Conservation (phyloP, 2,329 filamentous ascomycete genomes). For the Colletotrichum orchidophilum region DNA sequence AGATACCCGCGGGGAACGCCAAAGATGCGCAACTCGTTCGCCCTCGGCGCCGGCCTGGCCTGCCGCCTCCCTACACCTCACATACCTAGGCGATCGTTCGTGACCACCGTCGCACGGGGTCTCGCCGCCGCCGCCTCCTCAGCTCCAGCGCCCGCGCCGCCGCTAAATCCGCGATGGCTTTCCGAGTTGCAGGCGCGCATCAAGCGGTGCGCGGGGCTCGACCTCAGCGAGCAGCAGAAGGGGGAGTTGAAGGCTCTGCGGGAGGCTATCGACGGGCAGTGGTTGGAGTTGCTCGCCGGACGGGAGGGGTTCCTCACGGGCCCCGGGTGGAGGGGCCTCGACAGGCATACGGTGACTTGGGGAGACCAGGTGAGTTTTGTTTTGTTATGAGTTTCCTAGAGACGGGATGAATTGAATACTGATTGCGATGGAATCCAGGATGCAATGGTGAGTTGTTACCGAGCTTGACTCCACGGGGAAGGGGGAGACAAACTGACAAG, state of each 20-base stretch:
- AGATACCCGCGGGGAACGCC: not conserved
- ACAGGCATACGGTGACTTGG: constrained; percentile 77
- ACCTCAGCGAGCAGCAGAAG: not conserved
- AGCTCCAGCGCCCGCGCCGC: not conserved
- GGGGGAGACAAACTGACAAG: constrained; percentile 15
- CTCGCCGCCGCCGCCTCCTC: not conserved
- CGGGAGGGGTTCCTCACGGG: constrained; percentile 79
- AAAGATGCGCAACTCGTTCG: not conserved
- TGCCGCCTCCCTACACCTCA: not conserved
- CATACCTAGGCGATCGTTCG: constrained; percentile 3
- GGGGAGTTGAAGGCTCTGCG: constrained; percentile 14
- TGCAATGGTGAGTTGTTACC: constrained; percentile 24
- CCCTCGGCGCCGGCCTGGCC: constrained; percentile 4
- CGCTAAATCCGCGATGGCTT: constrained; percentile 40
- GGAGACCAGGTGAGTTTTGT: constrained; percentile 78
- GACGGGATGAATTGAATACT: not conserved
- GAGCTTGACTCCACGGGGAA: not conserved
- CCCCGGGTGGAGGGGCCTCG: constrained; percentile 65
- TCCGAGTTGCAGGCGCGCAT: constrained; percentile 39
- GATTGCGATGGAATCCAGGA: constrained; percentile 10
- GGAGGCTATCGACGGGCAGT: constrained; percentile 52
- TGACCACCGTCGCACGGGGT: not conserved
- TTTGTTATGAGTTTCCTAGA: constrained; percentile 33
- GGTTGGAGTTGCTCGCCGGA: constrained; percentile 77
- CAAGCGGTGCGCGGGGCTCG: constrained; percentile 10